Base-by-base conservation (phyloP, 2,329 filamentous ascomycete genomes). In the Cladosporium sp. region DNA sequence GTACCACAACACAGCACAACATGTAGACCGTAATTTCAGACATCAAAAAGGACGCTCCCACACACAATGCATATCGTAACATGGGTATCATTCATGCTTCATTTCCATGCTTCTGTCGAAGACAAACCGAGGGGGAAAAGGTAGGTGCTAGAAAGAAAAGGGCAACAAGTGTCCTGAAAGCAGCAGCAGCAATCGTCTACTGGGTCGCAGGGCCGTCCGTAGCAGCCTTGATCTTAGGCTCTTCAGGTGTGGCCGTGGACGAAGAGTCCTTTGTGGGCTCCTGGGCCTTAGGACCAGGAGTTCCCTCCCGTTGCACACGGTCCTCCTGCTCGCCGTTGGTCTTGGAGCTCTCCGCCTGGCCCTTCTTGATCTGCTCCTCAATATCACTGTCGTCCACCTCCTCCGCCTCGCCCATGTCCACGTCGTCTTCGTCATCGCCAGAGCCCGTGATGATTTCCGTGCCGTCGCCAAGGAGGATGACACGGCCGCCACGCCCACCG, bases 381-480 rank as follows among this genome's bases (percentile, higher is more conserved):
- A 93, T 84, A 76, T 97, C 93, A 78, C 92, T 91, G 75, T 96
- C 91, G 73, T 88, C 86, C 75, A 96, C 92, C 76, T 92, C 90
- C 66, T 77, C 75, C 10, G 72, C 75, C 51, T 75, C 74, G 64
- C 73, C 74, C 73, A 93, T 89, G 78, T 97, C 92, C 80, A 97
- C 96, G 89, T 97, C 94, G 74, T 97, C 93, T 21, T 46, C 39
- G 65, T 77, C 75, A 58, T 75, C 89, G 77, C 91, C 91, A 28
- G 56, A 39, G 79, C 95, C 92, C 72, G 92, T 92, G 75, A 93
- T 84, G 77, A 96, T 88, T 83, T 97, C 93, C 75, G 92, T 96
- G 74, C 94, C 95, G 82, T 98, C 93, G 71, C 94, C 93, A 72
- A 99, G 87, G 77, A 97, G 89, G 79, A 98, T 98, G 78, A 97